phyloP scores from a whole-genome alignment of 2,329 filamentous ascomycete genomes.

The Phyllosticta citriasiana region DNA sequence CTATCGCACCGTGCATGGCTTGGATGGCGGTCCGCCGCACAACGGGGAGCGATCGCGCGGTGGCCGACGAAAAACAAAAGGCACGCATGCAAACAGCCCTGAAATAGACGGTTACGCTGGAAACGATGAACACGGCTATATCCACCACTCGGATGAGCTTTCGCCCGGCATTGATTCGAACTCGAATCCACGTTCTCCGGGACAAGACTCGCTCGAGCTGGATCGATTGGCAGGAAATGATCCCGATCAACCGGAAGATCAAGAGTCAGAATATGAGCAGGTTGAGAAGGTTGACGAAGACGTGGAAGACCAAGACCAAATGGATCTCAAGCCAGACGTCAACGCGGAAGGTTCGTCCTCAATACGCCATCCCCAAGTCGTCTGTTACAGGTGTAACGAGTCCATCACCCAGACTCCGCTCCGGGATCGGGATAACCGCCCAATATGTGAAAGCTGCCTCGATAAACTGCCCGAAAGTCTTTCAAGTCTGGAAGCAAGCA shows the following conservation, averaged over 20 bases:
- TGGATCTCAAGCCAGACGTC: not conserved
- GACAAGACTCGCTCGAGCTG: not conserved
- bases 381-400: not conserved
- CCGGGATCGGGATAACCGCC: not conserved
- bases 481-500: not conserved
- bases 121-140: not conserved
- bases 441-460: not conserved
- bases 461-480: not conserved
- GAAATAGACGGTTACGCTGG: not conserved
- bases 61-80: not conserved
- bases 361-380: not conserved
- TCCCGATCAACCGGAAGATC: not conserved
- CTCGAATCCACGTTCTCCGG: not conserved
- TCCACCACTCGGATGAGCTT: not conserved
- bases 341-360: not conserved
- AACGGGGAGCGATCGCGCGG: not conserved
- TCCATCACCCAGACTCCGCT: not conserved
- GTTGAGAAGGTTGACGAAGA: not conserved
- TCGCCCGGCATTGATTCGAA: not conserved
- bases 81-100: not conserved
- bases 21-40: not conserved
- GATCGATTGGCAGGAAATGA: not conserved
- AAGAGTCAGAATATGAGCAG: not conserved
- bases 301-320: not conserved
- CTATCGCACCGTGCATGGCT: conserved; percentile 2